Evolutionary conservation across 2,329 filamentous ascomycete species (phyloP).

Genomic region (Magnaporthales sp.): DNA sequence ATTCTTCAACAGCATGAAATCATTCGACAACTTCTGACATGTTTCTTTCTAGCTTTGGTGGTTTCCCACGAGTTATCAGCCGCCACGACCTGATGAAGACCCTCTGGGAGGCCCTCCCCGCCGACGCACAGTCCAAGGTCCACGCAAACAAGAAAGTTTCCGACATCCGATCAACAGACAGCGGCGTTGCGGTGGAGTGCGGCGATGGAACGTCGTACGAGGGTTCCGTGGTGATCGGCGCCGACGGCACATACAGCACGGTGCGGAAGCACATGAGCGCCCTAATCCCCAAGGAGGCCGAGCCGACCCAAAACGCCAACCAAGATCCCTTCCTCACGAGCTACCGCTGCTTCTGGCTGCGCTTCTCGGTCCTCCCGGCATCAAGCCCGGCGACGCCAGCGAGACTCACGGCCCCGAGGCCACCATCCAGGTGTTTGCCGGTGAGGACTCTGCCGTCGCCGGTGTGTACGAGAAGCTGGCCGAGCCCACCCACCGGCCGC

Average conservation of each 20-base stretch:
- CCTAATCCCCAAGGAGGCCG: not conserved
- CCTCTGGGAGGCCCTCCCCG: slow-evolving; percentile 9
- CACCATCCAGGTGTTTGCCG: not conserved
- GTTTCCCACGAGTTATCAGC: slow-evolving; percentile 12
- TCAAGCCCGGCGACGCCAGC: not conserved
- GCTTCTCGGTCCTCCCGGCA: not conserved
- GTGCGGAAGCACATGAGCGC: slow-evolving; percentile 13
- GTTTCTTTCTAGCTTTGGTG: slow-evolving; percentile 13
- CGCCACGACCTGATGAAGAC: slow-evolving; percentile 12
- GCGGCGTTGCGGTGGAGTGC: slow-evolving; percentile 11
- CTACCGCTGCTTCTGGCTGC: not conserved
- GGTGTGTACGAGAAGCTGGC: not conserved
- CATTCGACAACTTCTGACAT: slow-evolving; percentile 2
- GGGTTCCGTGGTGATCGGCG: slow-evolving; percentile 16
- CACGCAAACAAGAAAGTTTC: slow-evolving; percentile 12
- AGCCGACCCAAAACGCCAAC: not conserved
- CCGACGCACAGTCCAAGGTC: slow-evolving; percentile 11
- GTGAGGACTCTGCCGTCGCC: not conserved
- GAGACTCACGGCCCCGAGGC: not conserved
- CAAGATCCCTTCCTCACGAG: not conserved
- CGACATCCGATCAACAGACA: slow-evolving; percentile 8
- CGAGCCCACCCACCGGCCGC: not conserved
- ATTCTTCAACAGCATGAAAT: not conserved
- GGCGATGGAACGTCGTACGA: slow-evolving; percentile 13
- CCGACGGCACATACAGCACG: slow-evolving; percentile 16